Percentiles rank a stretch among this genome's conserved stretches.
Evolutionary conservation across 2,329 filamentous ascomycete genomes (phyloP).

Genomic region (Botrytis galanthina): DNA sequence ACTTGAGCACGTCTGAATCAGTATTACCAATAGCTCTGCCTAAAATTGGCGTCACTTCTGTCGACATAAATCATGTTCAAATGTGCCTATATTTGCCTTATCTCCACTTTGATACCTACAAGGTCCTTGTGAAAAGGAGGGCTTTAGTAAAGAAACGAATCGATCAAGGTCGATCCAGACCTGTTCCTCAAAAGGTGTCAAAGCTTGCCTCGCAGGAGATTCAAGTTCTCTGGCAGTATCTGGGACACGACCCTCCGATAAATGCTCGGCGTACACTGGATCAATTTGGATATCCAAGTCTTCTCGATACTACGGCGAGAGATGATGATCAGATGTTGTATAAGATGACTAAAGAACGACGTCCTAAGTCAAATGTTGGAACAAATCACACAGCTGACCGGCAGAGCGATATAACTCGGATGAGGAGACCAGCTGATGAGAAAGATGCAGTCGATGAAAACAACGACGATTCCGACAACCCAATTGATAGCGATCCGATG

Average conservation of each 20-base stretch:
- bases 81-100: slow-evolving; percentile 7
- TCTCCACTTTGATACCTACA: slow-evolving; percentile 1
- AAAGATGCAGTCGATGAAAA: neutral
- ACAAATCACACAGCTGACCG: neutral
- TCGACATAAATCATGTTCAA: neutral
- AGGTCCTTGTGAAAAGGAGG: neutral
- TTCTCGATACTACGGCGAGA: slow-evolving; percentile 20
- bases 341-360: neutral
- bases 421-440: neutral
- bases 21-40: neutral
- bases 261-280: slow-evolving; percentile 22
- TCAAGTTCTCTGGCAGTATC: slow-evolving; percentile 22
- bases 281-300: slow-evolving; percentile 24
- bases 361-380: neutral
- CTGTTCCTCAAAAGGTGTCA: slow-evolving; percentile 17
- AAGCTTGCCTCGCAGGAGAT: slow-evolving; percentile 21
- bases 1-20: neutral
- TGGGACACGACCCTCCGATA: slow-evolving; percentile 24
- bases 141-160: neutral
- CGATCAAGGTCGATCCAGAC: slow-evolving; percentile 11
- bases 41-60: neutral
- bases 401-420: neutral
- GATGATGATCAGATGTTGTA: slow-evolving; percentile 17
- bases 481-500: slow-evolving; percentile 4
- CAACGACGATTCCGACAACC: neutral